A percentile compares a stretch with the other conserved stretches of the same genome.
Conservation (phyloP, 495 filamentous ascomycete species). For the Neurospora cerealis region DNA sequence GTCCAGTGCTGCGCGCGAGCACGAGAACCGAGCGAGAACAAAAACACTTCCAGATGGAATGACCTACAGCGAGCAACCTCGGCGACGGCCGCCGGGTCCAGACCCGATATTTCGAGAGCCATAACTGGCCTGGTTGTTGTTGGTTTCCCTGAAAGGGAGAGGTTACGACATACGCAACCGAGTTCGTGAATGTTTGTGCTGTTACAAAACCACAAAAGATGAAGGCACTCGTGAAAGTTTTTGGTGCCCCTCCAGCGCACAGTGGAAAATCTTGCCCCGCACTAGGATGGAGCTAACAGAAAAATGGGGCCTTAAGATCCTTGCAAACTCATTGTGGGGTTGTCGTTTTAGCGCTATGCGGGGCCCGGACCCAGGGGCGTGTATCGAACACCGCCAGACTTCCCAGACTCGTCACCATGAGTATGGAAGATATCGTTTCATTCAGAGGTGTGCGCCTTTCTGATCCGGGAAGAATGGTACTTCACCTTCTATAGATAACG, state of each 20-base stretch:
- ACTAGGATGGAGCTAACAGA: not conserved
- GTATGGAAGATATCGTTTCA: not conserved
- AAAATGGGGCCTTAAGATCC: not conserved
- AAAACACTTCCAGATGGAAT: not conserved
- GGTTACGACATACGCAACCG: not conserved
- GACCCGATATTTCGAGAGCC: not conserved
- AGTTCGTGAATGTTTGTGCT: not conserved
- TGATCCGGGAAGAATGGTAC: not conserved
- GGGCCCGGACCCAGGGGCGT: not conserved
- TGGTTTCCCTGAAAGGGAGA: not conserved
- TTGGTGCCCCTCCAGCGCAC: not conserved
- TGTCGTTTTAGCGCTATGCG: not conserved
- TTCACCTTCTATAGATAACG: no score
- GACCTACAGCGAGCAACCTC: not conserved
- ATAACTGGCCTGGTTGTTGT: not conserved
- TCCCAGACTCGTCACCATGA: not conserved
- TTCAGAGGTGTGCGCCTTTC: not conserved
- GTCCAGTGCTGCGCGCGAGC: not conserved
- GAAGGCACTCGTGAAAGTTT: not conserved
- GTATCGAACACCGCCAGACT: not conserved
- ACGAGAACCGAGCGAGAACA: not conserved
- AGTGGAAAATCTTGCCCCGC: not conserved
- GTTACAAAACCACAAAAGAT: not conserved
- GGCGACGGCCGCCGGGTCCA: not conserved
- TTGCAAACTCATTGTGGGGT: not conserved